Conservation (phyloP, 2,329 filamentous ascomycete genomes). For the Fusarium musae region DNA sequence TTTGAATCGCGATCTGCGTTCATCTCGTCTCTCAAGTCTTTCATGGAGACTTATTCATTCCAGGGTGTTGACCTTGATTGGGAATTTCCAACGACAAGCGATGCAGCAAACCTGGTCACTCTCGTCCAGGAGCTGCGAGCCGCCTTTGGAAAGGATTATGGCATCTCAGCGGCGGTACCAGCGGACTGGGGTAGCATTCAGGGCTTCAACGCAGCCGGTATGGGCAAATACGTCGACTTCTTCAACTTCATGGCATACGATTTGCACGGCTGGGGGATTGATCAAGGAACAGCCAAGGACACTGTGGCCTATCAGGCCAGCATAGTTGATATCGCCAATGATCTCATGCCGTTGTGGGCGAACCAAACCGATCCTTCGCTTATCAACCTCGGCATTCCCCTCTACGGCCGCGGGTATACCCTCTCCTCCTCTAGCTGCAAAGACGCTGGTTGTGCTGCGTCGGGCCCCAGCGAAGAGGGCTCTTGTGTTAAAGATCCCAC, state of each 20-base stretch:
- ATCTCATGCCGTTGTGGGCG: background rate
- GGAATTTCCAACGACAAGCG: background rate
- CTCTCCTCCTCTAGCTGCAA: background rate
- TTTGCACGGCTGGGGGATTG: background rate
- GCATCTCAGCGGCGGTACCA: background rate
- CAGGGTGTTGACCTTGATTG: background rate
- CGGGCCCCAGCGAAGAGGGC: background rate
- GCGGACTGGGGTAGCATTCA: background rate
- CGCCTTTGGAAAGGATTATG: background rate
- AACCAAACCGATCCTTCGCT: background rate
- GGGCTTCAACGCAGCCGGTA: background rate
- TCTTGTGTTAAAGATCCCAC: background rate
- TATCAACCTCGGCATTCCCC: background rate
- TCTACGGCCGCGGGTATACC: background rate
- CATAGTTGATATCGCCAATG: background rate
- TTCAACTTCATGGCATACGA: background rate
- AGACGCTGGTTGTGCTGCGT: background rate
- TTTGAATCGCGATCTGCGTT: accelerated
- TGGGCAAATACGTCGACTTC: background rate
- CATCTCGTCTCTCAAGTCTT: background rate
- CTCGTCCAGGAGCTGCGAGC: background rate
- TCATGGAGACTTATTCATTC: background rate
- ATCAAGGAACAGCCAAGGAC: background rate
- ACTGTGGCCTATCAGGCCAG: background rate
- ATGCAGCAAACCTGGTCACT: background rate